A percentile compares a stretch with the other conserved stretches of the same genome.
Conservation (phyloP, 495 filamentous ascomycete genomes). For the Penicillium cataractarum region DNA sequence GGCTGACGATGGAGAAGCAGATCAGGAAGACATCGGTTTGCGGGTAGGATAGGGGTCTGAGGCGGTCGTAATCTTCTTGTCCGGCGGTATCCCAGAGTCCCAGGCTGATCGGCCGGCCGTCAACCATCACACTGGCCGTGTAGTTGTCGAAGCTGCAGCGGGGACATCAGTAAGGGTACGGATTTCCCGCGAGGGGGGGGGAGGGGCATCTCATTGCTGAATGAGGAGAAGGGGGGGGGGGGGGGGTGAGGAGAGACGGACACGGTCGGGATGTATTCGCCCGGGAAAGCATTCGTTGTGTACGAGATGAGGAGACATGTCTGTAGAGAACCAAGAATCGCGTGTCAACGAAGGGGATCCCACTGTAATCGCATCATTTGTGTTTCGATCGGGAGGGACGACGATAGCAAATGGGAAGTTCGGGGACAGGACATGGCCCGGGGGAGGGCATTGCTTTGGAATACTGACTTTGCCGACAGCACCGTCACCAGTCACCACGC, state of each 20-base stretch:
- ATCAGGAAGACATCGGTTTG: constrained; percentile 98
- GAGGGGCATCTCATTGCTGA: neutral
- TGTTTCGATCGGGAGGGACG: neutral
- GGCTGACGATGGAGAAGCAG: constrained; percentile 98
- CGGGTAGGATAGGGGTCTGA: constrained; percentile 93
- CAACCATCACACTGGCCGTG: constrained; percentile 97
- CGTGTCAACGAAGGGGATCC: neutral
- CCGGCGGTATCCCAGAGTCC: constrained; percentile 99
- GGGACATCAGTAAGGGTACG: constrained; percentile 11
- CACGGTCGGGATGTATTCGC: constrained; percentile 99
- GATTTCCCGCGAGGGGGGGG: neutral
- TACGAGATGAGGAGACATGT: constrained; percentile 99
- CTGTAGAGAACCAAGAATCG: constrained; percentile 47
- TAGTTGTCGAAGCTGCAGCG: constrained; percentile 91
- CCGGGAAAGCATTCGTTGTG: constrained; percentile 98
- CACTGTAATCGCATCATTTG: neutral
- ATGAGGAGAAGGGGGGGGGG: constrained; percentile 5
- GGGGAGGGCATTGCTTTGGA: neutral
- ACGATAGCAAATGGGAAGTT: neutral
- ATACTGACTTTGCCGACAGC: constrained; percentile 90
- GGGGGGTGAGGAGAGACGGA: constrained; percentile 54
- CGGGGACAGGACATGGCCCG: neutral
- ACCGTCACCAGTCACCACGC: constrained; percentile 98
- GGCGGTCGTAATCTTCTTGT: constrained; percentile 97
- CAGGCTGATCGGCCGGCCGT: constrained; percentile 94